Conservation (phyloP, 2,329 filamentous ascomycete genomes). For the Pseudogymnoascus sp. region DNA sequence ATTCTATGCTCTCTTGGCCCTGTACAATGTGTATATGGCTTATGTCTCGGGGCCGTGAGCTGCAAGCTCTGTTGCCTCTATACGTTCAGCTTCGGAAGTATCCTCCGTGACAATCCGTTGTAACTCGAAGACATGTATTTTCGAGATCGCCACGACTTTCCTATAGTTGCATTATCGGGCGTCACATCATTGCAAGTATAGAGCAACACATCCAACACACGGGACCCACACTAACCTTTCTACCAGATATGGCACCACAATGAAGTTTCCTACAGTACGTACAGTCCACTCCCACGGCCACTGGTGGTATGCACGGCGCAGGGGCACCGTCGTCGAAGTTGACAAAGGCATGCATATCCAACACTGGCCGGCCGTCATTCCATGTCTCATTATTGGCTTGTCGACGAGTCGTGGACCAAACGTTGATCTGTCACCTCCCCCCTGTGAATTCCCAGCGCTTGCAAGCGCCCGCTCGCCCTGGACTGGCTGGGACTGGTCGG, state of each 20-base stretch:
- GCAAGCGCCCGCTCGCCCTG: not conserved
- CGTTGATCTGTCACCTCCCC: conserved; percentile 6
- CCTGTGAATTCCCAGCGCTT: not conserved
- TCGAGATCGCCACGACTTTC: not conserved
- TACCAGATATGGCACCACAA: not conserved
- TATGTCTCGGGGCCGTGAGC: not conserved
- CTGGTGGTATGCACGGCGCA: not conserved
- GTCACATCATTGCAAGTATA: not conserved
- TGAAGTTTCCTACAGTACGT: not conserved
- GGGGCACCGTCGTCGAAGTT: not conserved
- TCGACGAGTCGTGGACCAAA: not conserved
- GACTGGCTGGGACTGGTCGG: not conserved
- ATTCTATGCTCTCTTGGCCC: not conserved
- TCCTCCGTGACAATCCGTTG: not conserved
- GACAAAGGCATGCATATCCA: conserved; percentile 2
- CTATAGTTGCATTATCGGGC: not conserved
- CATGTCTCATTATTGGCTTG: not conserved
- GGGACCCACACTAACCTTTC: not conserved
- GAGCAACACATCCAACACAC: not conserved
- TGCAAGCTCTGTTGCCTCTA: not conserved
- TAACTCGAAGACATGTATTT: not conserved
- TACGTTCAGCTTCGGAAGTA: not conserved
- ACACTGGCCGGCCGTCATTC: not conserved
- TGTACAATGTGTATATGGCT: not conserved
- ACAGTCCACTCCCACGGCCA: not conserved